These are phyloP conservation scores for Ogataea zsoltii DNA, from an alignment of 805 yeast genomes.

Conservation along the genomic window DNA sequence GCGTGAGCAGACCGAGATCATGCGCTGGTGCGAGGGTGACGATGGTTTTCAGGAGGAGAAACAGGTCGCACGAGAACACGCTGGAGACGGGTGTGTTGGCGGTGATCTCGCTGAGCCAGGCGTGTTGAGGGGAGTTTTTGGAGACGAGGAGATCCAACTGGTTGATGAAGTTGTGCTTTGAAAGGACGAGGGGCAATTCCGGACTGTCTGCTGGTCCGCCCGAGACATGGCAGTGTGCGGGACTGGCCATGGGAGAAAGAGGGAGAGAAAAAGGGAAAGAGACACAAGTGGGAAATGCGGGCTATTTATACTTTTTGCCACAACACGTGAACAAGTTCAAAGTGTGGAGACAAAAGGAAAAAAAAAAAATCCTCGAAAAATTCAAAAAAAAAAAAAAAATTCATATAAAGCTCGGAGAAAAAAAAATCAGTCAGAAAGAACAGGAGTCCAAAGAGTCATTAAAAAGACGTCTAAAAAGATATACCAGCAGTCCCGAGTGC, in stretches of 20 bases:
- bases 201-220: conserved; percentile 9
- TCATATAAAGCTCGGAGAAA: background rate
- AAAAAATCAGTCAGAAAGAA: background rate
- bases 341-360: background rate
- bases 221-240: conserved; percentile 24
- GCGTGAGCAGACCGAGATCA: conserved; percentile 11
- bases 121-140: background rate
- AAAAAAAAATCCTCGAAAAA: too few species aligned
- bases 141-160: conserved; percentile 25
- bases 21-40: background rate
- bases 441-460: background rate
- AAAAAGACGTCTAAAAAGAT: background rate
- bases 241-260: conserved; percentile 3
- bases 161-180: conserved; percentile 31
- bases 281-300: background rate
- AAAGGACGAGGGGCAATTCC: conserved; percentile 8
- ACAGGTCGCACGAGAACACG: conserved; percentile 10
- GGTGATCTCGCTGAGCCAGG: background rate
- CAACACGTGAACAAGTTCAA: background rate
- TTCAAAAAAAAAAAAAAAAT: background rate
- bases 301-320: background rate
- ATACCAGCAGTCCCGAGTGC: background rate
- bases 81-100: background rate
- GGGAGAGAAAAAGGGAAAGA: background rate
- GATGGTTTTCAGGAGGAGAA: conserved; percentile 8